These are phyloP conservation scores for Alternaria conjuncta DNA, from an alignment of 2,329 filamentous ascomycete genomes.

Conservation along the genomic window DNA sequence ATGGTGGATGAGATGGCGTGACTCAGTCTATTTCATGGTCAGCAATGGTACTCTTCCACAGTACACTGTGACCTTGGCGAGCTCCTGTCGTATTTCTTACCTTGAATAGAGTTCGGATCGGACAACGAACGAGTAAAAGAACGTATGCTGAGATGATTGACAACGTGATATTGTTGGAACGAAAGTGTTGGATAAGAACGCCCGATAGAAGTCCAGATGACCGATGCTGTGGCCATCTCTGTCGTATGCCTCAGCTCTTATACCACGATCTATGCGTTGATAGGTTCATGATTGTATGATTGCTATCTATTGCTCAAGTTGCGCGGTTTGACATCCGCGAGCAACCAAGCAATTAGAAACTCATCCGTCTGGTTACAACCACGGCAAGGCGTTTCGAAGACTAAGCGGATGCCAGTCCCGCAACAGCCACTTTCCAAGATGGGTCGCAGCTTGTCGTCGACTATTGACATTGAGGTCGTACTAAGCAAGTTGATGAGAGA, in stretches of 20 bases:
- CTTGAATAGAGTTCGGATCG: background rate
- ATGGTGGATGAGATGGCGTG: background rate
- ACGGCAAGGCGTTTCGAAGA: background rate
- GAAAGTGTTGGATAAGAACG: background rate
- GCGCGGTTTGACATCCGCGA: slow-evolving; percentile 23
- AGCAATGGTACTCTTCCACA: background rate
- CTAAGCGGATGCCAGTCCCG: background rate
- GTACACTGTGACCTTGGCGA: background rate
- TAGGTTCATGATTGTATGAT: background rate
- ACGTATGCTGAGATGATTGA: background rate
- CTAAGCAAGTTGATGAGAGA: background rate
- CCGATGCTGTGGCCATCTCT: background rate
- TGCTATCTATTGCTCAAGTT: background rate
- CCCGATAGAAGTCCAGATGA: background rate
- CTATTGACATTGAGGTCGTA: background rate
- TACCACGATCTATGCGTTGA: background rate
- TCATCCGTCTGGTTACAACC: slow-evolving; percentile 6
- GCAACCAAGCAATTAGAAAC: slow-evolving; percentile 15
- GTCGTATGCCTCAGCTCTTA: slow-evolving; percentile 1
- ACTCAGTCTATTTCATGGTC: background rate
- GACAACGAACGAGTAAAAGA: background rate
- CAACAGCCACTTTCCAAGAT: background rate
- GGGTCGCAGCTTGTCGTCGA: background rate
- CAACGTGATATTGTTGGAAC: background rate
- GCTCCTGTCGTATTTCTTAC: background rate